Base-by-base conservation (phyloP, 495 filamentous ascomycete genomes). In the Xylaria grammica region DNA sequence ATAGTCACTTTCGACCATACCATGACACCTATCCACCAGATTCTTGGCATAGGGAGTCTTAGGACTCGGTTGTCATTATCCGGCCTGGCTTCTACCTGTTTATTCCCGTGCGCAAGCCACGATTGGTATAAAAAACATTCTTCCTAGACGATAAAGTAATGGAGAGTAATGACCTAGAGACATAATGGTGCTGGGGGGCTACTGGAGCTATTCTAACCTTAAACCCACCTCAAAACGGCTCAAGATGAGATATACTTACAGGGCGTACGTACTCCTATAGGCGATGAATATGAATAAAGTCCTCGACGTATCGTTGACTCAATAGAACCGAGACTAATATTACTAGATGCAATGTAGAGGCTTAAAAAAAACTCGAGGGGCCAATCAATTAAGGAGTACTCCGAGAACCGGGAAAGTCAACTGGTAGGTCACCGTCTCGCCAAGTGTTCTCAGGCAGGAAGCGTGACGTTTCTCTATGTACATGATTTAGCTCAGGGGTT, bases 91-190 rank as follows among this genome's bases (percentile, higher is more conserved):
- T 24, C 30, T 50, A 49, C 26, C 19, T 40, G 45, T 38, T 19
- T 29, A 50, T 60, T 50, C 26, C 24, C 6, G 45, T 49, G 44
- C 45, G 20, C 20, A 40, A 29, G 1, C 45, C 45, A 51, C 32
- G 45, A 32, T 60, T 60, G 58, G 45, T 26, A 60, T 60, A 60
- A 26, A 38, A n/a, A n/a, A 19, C 58, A 48, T 46, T 29, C 6
- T 34, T 60, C 45, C n/a, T 60, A 5, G 22, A 62, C 27, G 49
- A 34, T 53, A 44, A 61, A 44, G 60, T 52, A 62, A 62, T 52
- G 60, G 38, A n/a, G 30, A 45, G 60, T 52, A 44, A 62, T 54
- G 60, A 27, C 3, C 26, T 20, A n/a, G n/a, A 42, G 36, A 62
- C 49, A 24, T 49, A 40, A 24, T 30, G 36, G 34, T 13, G 45